A percentile compares a stretch with the other conserved stretches of the same genome.
Conservation (phyloP, 768 basidiomycete genomes). For the Russula brevipes region DNA sequence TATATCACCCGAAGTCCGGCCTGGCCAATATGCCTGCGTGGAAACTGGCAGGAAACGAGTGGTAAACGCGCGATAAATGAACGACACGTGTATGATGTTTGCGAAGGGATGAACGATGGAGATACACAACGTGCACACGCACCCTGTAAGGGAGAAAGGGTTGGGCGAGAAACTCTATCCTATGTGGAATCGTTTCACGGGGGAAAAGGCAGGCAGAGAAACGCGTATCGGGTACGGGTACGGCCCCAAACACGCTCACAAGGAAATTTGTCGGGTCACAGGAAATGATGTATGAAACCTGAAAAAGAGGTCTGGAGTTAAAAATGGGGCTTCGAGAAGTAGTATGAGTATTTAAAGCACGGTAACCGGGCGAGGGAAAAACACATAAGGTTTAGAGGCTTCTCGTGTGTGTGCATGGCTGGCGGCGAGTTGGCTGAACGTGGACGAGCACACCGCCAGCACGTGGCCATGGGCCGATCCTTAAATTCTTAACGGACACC, state of each 20-base stretch:
- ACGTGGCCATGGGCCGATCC: slow-evolving; percentile 7
- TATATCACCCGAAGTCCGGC: background rate
- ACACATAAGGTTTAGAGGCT: background rate
- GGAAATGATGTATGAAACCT: too few species aligned
- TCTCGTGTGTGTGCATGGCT: background rate
- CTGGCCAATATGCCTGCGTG: background rate
- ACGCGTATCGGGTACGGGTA: background rate
- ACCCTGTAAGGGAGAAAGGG: background rate
- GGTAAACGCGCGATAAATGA: background rate
- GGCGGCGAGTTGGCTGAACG: background rate
- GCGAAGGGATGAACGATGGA: background rate
- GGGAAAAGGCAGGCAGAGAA: background rate
- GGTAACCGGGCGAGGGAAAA: too few species aligned
- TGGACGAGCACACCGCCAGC: background rate
- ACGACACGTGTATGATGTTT: slow-evolving; percentile 5
- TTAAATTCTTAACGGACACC: background rate
- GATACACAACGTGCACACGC: background rate
- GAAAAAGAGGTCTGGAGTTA: too few species aligned
- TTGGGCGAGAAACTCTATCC: background rate
- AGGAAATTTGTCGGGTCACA: too few species aligned
- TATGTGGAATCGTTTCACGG: background rate
- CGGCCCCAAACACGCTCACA: too few species aligned
- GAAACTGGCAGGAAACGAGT: background rate
- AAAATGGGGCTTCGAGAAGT: too few species aligned
- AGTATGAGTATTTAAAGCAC: too few species aligned